Base-by-base conservation (phyloP, 345 rosid genomes). In the Pugionium cornutum region DNA sequence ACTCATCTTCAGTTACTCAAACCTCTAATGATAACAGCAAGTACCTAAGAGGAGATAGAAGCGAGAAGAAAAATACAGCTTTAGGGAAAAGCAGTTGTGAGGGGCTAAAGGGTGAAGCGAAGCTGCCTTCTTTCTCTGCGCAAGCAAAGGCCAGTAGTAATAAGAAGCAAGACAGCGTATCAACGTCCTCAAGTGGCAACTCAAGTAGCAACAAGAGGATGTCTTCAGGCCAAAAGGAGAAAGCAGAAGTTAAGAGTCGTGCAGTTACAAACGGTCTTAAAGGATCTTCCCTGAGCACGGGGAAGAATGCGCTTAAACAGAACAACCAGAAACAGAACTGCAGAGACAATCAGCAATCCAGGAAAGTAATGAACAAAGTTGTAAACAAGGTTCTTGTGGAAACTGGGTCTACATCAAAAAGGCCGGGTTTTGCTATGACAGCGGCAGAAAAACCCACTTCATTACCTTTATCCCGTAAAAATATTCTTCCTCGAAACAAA, bases 261-360 rank as follows among this genome's bases (percentile, higher is more conserved):
- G 72, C 77, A 7, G 83, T 81, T 78, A 85, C 77, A 70, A 75
- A 82, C 81, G 77, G 78, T 53, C 28, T 32, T 84, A 83, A 67
- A 86, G 82, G 78, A 81, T 46, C 77, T 67, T 79, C 79, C 74
- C 57, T 46, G 82, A 83, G 80, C 81, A 73, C 82, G 7, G 76
- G 78, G n/a, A 32, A 63, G 73, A 82, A 84, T 56, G 92, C 72
- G 52, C 86, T 94, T 44, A 84, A 85, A 80, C 97, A 81, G 82
- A 94, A 94, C 69, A 70, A 85, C 63, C 97, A 88, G 85, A 94
- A 90, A 64, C 99, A 94, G 64, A 94, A 94, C 69, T 76, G 84
- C 60, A 69, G 73, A 58, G 76, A 73, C 66, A 81, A 78, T 54
- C 86, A 79, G 53, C 81, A 68, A 62, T 59, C 64, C 31, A 76